Conservation (phyloP, 78 protist species). For the Dictyostelium intermedium region DNA sequence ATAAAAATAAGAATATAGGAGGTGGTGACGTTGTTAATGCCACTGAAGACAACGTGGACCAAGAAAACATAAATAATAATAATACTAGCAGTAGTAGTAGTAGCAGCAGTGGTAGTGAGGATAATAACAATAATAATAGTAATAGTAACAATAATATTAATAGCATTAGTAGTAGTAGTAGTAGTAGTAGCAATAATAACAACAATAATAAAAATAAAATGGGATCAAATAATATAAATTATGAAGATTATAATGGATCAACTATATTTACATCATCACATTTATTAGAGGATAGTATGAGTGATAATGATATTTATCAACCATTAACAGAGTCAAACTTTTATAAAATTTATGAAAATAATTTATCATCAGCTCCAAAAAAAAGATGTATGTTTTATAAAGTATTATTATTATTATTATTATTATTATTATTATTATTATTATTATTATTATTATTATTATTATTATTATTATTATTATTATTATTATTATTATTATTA, state of each 20-base stretch:
- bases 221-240: background rate
- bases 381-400: constrained; percentile 69
- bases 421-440: too few relatives aligned
- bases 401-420: too few relatives aligned
- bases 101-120: background rate
- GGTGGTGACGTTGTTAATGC: background rate
- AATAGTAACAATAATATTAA: background rate
- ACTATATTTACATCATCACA: constrained; percentile 12
- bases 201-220: background rate
- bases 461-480: too few relatives aligned
- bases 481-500: too few relatives aligned
- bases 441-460: too few relatives aligned
- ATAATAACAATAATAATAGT: background rate
- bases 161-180: background rate
- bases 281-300: background rate
- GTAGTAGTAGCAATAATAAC: background rate
- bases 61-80: background rate
- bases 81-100: background rate
- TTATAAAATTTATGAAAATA: background rate
- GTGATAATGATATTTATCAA: background rate
- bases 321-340: constrained; percentile 34
- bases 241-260: constrained; percentile 6
- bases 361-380: background rate
- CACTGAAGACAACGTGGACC: background rate
- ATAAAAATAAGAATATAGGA: background rate